phyloP scores from a whole-genome alignment of 345 rosid genomes.

The Gossypium ekmanianum region DNA sequence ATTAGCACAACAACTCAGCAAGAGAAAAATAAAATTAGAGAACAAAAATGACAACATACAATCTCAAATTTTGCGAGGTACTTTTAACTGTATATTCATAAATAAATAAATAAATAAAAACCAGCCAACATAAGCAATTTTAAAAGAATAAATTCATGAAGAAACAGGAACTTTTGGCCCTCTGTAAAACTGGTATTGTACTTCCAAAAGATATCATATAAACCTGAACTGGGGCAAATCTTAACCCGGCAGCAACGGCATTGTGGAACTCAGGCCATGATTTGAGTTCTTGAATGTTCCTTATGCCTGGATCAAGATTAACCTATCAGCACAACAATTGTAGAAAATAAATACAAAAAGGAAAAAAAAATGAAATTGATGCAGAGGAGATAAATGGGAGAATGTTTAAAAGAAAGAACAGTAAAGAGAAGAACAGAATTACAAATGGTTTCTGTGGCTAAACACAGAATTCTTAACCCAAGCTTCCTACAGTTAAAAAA shows the following conservation, averaged over 20 bases:
- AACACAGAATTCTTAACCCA: too few relatives aligned
- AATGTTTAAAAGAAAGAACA: neutral
- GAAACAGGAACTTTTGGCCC: neutral
- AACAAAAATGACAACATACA: neutral
- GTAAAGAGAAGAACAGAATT: constrained; percentile 7
- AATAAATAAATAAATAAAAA: neutral
- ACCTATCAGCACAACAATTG: constrained; percentile 46
- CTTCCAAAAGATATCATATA: constrained; percentile 23
- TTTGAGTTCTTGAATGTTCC: constrained; percentile 88
- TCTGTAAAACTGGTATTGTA: neutral
- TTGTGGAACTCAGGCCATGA: constrained; percentile 99
- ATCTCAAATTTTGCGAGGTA: neutral
- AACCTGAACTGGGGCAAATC: constrained; percentile 94
- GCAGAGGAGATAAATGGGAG: neutral
- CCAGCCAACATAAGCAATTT: neutral
- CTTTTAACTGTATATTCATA: neutral
- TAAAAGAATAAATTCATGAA: neutral
- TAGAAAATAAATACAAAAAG: constrained; percentile 23
- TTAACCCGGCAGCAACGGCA: constrained; percentile 95
- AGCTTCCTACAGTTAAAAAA: too few relatives aligned
- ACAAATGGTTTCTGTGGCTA: neutral
- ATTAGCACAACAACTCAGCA: neutral
- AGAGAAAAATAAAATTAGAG: constrained; percentile 1
- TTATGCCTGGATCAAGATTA: constrained; percentile 79
- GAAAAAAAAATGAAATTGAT: constrained; percentile 10